phyloP scores from a whole-genome alignment of 352 stramenopile species.

The Phytophthora sansomeana region DNA sequence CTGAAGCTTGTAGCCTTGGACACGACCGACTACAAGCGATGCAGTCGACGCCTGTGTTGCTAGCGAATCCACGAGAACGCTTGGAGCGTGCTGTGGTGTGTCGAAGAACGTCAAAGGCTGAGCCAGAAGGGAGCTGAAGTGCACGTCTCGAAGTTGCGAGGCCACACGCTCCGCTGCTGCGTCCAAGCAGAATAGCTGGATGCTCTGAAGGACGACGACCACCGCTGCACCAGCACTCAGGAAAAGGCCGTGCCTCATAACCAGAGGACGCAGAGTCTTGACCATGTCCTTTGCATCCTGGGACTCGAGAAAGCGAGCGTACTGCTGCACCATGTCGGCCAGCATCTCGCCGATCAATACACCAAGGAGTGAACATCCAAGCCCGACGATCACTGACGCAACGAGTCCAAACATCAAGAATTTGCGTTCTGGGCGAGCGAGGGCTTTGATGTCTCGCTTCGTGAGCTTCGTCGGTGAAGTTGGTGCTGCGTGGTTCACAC shows the following conservation, averaged over 20 bases:
- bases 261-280: conserved; percentile 9
- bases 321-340: conserved; percentile 42
- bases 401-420: conserved; percentile 45
- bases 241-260: conserved; percentile 39
- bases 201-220: conserved; percentile 36
- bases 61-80: conserved; percentile 61
- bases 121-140: conserved; percentile 55
- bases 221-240: conserved; percentile 40
- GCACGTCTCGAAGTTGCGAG: conserved; percentile 51
- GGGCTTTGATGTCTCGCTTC: conserved; percentile 37
- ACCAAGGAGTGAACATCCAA: conserved; percentile 36
- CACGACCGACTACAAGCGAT: conserved; percentile 45
- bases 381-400: conserved; percentile 42
- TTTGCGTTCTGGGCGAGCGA: conserved; percentile 45
- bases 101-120: conserved; percentile 83
- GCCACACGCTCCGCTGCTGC: conserved; percentile 62
- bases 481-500: neutral
- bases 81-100: conserved; percentile 49
- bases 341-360: conserved; percentile 48
- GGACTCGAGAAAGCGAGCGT: conserved; percentile 35
- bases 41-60: conserved; percentile 60
- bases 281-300: conserved; percentile 20
- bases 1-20: conserved; percentile 61
- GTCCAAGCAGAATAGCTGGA: conserved; percentile 56
- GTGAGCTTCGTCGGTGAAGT: conserved; percentile 37